phyloP scores from a whole-genome alignment of 2,329 filamentous ascomycete species.

The Didymella segeticola region DNA sequence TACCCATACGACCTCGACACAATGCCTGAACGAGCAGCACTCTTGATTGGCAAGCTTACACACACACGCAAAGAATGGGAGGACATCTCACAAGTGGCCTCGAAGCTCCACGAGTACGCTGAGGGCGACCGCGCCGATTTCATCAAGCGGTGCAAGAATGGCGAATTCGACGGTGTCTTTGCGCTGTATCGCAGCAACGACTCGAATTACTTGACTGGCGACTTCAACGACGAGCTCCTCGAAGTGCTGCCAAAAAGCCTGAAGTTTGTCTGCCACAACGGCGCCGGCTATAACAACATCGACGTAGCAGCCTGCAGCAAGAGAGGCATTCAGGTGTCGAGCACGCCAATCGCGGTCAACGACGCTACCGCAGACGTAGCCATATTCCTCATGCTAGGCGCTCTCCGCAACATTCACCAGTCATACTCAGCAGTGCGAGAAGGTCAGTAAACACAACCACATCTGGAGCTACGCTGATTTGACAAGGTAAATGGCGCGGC shows the following conservation, averaged over 20 bases:
- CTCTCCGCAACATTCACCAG: conserved; percentile 58
- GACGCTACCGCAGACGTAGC: conserved; percentile 60
- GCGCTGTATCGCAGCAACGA: conserved; percentile 66
- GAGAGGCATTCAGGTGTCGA: conserved; percentile 53
- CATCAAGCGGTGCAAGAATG: conserved; percentile 61
- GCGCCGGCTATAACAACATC: conserved; percentile 68
- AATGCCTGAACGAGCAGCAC: conserved; percentile 48
- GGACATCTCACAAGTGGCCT: conserved; percentile 41
- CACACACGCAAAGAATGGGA: conserved; percentile 58
- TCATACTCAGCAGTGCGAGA: conserved; percentile 56
- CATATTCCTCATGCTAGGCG: conserved; percentile 60
- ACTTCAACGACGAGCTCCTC: conserved; percentile 55
- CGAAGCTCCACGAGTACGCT: conserved; percentile 59
- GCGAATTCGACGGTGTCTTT: conserved; percentile 62
- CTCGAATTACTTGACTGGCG: conserved; percentile 58
- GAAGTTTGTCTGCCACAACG: conserved; percentile 56
- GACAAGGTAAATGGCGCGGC: conserved; percentile 53
- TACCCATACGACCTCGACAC: not conserved
- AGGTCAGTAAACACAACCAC: conserved; percentile 31
- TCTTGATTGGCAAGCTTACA: conserved; percentile 55
- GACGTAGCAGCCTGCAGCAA: conserved; percentile 61
- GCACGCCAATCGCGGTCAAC: conserved; percentile 58
- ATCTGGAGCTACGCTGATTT: conserved; percentile 20
- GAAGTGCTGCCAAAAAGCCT: conserved; percentile 50
- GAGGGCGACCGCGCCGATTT: conserved; percentile 62